A percentile compares a stretch with the other conserved stretches of the same genome.
Evolutionary conservation across 2,329 filamentous ascomycete genomes (phyloP).

Genomic region (Knoxdaviesia proteae): DNA sequence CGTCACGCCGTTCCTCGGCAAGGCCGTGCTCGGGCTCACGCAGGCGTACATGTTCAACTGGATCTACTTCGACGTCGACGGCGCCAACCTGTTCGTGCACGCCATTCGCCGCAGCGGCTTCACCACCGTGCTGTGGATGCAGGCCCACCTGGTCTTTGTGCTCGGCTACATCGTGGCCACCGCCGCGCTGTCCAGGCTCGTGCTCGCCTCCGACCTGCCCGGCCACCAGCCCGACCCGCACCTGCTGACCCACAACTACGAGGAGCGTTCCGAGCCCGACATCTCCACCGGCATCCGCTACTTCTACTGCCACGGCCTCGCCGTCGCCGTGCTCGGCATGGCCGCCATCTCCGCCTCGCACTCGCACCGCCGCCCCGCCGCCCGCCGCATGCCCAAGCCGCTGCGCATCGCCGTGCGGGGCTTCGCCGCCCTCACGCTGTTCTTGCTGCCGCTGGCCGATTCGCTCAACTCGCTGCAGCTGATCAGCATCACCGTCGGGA

Average conservation of each 20-base stretch:
- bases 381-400: slow-evolving; percentile 26
- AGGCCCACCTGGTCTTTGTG: slow-evolving; percentile 38
- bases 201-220: slow-evolving; percentile 32
- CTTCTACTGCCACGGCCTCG: slow-evolving; percentile 44
- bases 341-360: slow-evolving; percentile 31
- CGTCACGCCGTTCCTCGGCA: slow-evolving; percentile 27
- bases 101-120: slow-evolving; percentile 33
- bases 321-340: slow-evolving; percentile 32
- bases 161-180: slow-evolving; percentile 41
- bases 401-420: slow-evolving; percentile 29
- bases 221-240: slow-evolving; percentile 19
- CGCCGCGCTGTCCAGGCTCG: slow-evolving; percentile 34
- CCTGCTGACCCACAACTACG: slow-evolving; percentile 28
- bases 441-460: slow-evolving; percentile 31
- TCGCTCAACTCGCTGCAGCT: slow-evolving; percentile 23
- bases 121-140: slow-evolving; percentile 30
- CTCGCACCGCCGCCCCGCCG: slow-evolving; percentile 28
- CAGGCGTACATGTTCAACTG: slow-evolving; percentile 40
- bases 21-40: slow-evolving; percentile 35
- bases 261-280: slow-evolving; percentile 24
- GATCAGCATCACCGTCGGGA: slow-evolving; percentile 20
- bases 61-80: slow-evolving; percentile 44
- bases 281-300: slow-evolving; percentile 32
- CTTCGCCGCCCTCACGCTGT: slow-evolving; percentile 26
- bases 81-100: slow-evolving; percentile 32